phyloP scores from a whole-genome alignment of 768 basidiomycete genomes.

The Calocera viscosa region DNA sequence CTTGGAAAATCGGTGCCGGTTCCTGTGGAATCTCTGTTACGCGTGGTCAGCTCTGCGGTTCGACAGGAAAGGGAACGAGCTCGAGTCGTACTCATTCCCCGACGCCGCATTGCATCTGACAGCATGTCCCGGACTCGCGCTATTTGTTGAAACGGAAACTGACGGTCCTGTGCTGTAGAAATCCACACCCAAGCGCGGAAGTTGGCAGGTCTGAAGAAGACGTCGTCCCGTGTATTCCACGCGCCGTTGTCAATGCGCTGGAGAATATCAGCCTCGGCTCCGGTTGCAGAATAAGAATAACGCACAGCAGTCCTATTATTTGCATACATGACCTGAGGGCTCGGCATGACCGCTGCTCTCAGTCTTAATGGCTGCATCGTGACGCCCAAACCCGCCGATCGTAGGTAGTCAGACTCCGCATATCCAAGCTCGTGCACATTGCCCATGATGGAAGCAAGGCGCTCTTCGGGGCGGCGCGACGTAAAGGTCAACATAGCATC shows the following conservation, averaged over 20 bases:
- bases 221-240: neutral
- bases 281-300: neutral
- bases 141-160: neutral
- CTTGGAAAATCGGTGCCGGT: neutral
- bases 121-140: neutral
- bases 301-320: neutral
- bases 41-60: no score
- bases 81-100: neutral
- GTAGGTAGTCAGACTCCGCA: neutral
- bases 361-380: neutral
- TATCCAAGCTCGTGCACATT: neutral
- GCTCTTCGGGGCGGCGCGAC: neutral
- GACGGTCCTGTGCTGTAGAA: neutral
- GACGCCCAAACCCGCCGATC: neutral
- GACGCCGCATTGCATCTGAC: neutral
- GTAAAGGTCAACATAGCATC: constrained; percentile 4
- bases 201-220: neutral
- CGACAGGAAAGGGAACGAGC: neutral
- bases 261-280: neutral
- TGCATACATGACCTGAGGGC: neutral
- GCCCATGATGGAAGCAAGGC: neutral
- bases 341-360: neutral
- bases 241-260: neutral
- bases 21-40: neutral
- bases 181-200: neutral